These are phyloP conservation scores for Saccharum spontaneum DNA, from an alignment of 176 grass and related monocot genomes.

Conservation along the genomic window DNA sequence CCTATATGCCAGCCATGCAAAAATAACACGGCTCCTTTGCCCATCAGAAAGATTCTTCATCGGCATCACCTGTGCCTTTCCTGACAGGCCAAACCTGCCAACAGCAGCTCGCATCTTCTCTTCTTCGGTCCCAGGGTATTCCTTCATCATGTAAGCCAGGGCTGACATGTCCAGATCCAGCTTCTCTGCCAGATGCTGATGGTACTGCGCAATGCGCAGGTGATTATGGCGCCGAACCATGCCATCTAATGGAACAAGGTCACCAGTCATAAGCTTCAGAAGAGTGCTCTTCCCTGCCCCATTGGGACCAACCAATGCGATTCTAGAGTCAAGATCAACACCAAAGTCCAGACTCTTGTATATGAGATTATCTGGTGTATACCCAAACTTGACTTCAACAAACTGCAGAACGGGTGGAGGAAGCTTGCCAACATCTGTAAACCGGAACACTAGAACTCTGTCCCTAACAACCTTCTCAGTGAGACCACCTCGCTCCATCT, in stretches of 20 bases:
- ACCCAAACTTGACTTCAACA: slow-evolving; percentile 86
- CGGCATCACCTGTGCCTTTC: slow-evolving; percentile 90
- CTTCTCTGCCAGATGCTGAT: slow-evolving; percentile 87
- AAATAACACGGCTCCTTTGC: slow-evolving; percentile 78
- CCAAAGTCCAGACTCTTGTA: slow-evolving; percentile 92
- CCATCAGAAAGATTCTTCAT: slow-evolving; percentile 94
- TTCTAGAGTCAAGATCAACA: slow-evolving; percentile 83
- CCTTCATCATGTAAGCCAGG: slow-evolving; percentile 78
- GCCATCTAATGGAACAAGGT: slow-evolving; percentile 64
- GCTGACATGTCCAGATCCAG: slow-evolving; percentile 81
- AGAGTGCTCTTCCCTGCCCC: slow-evolving; percentile 93
- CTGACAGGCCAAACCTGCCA: slow-evolving; percentile 72
- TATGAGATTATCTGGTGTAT: slow-evolving; percentile 74
- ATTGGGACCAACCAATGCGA: slow-evolving; percentile 83
- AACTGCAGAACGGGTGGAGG: slow-evolving; percentile 89
- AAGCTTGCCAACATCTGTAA: slow-evolving; percentile 80
- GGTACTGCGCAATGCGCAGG: slow-evolving; percentile 78
- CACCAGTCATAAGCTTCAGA: slow-evolving; percentile 92
- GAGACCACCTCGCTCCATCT: slow-evolving; percentile 96
- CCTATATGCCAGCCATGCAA: slow-evolving; percentile 85
- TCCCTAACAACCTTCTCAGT: slow-evolving; percentile 78
- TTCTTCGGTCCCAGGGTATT: slow-evolving; percentile 90
- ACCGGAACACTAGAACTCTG: slow-evolving; percentile 70
- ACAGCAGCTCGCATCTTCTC: slow-evolving; percentile 84
- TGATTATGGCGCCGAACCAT: slow-evolving; percentile 98